Base-by-base conservation (phyloP, 805 yeast species). In the Saturnispora besseyi region DNA sequence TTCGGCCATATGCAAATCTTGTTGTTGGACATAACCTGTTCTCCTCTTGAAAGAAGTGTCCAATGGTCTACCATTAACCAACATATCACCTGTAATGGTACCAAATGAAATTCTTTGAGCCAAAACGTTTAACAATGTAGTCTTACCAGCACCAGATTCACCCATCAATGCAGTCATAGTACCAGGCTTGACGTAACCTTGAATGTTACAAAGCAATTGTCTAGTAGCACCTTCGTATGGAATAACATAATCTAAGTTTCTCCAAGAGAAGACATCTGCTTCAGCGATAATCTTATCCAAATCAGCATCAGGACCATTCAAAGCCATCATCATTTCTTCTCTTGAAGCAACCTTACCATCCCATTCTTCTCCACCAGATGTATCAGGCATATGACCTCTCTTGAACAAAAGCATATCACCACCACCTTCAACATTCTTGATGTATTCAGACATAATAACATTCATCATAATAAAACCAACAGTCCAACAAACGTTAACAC, bases 201-300 rank as follows among this genome's bases (percentile, higher is more conserved):
- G 71, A 54, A 71, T 62, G 49, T 68, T 58, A 55, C 70, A 67
- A 57, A 79, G 66, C 54, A 76, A 63, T 50, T 64, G 64, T 52
- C 76, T 62, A 18, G 67, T 59, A 9, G 60, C 62, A 43, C 74
- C 75, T 43, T 71, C 72, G 57, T 71, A 69, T 10, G 79, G 77
- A 56, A 82, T 75, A 41, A 72, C 71, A 57, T 82, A 82, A 57
- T 74, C 71, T 26, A 82, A 75, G 54, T 81, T 70, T 57, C 74
- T 76, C 88, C 88, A 82, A 13, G 78, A 71, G 62, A 77, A 78
- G 34, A 77, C 59, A 54, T 79, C 81, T 33, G 55, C 82, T 81
- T 64, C 77, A 4, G 69, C 68, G 30, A 74, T 71, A 49, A 51
- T 48, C 63, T 59, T 50, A 48, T 69, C 60, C 36, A 68, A 66